Base-by-base conservation (phyloP, 805 yeast genomes). In the Cyberlindnera mississippiensis region DNA sequence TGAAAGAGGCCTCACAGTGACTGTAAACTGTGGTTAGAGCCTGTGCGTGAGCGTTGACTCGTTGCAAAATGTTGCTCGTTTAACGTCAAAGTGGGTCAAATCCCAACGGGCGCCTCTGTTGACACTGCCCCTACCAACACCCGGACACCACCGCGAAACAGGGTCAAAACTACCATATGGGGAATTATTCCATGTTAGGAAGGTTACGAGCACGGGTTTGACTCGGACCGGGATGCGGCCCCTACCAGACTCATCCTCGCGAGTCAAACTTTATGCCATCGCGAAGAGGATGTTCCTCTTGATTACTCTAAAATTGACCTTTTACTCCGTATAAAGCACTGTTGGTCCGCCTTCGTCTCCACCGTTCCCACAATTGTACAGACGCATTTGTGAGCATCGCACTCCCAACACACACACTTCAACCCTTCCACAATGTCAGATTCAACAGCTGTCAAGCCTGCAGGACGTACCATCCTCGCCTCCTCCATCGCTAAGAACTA, bases 381-480 rank as follows among this genome's bases (percentile, higher is more conserved):
- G n/a, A n/a, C n/a, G n/a, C n/a, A n/a, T n/a, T n/a, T n/a, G n/a
- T n/a, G n/a, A n/a, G n/a, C n/a, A n/a, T 20, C 24, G 24, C 32
- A 30, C 35, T 37, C 26, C 41, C 31, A 38, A 24, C 17, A 15
- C 26, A 32, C 26, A 18, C 13, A 33, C 38, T 20, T 27, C 37
- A 39, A 35, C 40, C 6, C 4, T 22, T 17, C 15, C 16, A 33
- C 16, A 38, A 55, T 53, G 58, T 45, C 60, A 37, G 50, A 47
- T 41, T 48, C 53, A 48, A 48, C 48, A 41, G 50, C 50, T 39
- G 42, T 44, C 28, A 57, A 50, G 41, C 56, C 53, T 36, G 60
- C 89, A 15, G 89, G 91, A 44, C 78, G 84, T 66, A 85, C 96
- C 34, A 81, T 91, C 30, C 68, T 90, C 48, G 97, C 99, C 4